Conservation (phyloP, 202 grass and related monocot species). For the Brachypodium distachyon region DNA sequence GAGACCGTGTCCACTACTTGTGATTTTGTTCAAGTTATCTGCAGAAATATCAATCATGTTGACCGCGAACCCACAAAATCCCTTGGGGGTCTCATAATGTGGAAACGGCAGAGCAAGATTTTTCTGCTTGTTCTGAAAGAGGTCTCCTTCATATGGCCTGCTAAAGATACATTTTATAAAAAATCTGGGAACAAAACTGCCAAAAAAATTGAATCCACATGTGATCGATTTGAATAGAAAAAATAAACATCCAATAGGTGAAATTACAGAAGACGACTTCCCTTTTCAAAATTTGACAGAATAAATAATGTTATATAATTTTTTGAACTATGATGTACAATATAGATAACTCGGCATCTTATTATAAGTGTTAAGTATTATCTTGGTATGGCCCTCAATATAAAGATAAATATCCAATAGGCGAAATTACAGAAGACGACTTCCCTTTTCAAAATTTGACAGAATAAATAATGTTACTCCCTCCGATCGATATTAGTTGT, state of each 20-base stretch:
- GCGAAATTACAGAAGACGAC: not conserved
- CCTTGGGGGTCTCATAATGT: not conserved
- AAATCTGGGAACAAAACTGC: too few species aligned
- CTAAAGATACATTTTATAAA: not conserved
- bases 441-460: not conserved
- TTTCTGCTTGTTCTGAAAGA: slow-evolving; percentile 15
- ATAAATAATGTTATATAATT: not conserved
- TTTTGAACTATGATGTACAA: not conserved
- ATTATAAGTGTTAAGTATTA: not conserved
- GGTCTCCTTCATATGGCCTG: slow-evolving; percentile 16
- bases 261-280: not conserved
- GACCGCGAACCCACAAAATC: slow-evolving; percentile 45
- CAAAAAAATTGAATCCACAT: not conserved
- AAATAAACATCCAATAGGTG: not conserved
- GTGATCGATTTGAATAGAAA: not conserved
- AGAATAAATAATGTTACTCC: not conserved
- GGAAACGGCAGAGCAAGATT: slow-evolving; percentile 15
- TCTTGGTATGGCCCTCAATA: not conserved
- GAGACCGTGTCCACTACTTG: slow-evolving; percentile 15
- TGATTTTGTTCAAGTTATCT: slow-evolving; percentile 12
- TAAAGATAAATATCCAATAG: not conserved
- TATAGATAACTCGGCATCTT: not conserved
- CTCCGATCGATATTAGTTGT: too few species aligned
- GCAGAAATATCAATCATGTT: slow-evolving; percentile 40
- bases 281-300: not conserved